Evolutionary conservation across 169 alveolate species (phyloP), one percentile per base, ranked within the genome.

Genomic region (Neospora caninum): DNA sequence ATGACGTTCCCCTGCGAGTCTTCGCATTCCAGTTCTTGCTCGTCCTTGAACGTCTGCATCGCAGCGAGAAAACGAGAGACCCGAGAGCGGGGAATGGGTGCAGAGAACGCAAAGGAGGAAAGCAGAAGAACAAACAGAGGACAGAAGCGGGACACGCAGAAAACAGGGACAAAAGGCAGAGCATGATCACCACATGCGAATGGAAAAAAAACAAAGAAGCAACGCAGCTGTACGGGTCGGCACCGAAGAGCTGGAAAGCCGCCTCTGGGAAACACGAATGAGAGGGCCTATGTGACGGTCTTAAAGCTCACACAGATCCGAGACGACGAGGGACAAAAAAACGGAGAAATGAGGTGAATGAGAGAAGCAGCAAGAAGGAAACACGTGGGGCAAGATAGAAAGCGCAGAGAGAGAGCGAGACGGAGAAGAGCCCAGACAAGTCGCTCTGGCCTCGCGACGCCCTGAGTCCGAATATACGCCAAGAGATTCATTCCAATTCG

Each of bases 1-100:
- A 98, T 96, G 41, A 99, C 98, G 93, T 99, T 99, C 22, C 99
- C 99, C 92, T 98, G 98, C 13, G 98, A 96, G 97, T 99, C 99
- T 93, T 99, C 99, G 96, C 98, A 98, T 95, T 99, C 99, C 80
- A 99, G 98, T 94, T 54, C 92, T 18, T 95, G 80, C 43, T 88
- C 94, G 34, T 87, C 82, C 25, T 54, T 83, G 73, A 93, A 93
- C 45, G 94, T 42, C 95, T 93, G 92, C 43, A 42, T 18, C 31
- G 78, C 25, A 18, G 73, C 6, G 7, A 49, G 43, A 84, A 13
- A 45, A 45, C 0, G 29, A 49, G 91, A 42, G 78, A 84, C 78
- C 9, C 88, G 34, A 13, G 64, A 42, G 36, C 22, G 9, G 41
- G 88, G 39, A 4, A 80, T 27, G 38, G 36, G 80, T 25, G 31